Evolutionary conservation across 495 filamentous ascomycete genomes (phyloP), one percentile per base, ranked within the genome.

Genomic region (Oidiodendron maius): DNA sequence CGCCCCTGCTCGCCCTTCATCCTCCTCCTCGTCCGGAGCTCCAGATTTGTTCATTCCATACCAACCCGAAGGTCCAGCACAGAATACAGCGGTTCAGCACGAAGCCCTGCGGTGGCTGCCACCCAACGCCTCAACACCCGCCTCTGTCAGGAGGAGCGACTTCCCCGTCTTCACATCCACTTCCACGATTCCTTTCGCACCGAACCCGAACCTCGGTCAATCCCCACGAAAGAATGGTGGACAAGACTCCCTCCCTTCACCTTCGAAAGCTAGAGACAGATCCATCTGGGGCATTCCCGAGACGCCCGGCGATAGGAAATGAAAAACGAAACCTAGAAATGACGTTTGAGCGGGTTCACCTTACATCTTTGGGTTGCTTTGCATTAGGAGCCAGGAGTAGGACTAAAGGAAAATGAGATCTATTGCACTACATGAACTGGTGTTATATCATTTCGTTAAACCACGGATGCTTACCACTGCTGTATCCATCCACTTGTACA

Each of bases 81-180:
- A 52, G 24, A 28, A 43, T 32, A 17, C 38, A 13, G 30, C 28
- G 12, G 41, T 25, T 13, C 56, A 54, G 40, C 40, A 50, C 24
- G 36, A 57, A 22, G 41, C 48, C 20, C 51, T 54, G 1, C 48
- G 42, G 4, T 55, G 43, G 34, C 46, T 52, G 3, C 48, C 46
- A 5, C 59, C 58, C 9, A 60, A 53, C 28, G 43, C 48, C 21
- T 21, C 52, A 8, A 65, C 66, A 15, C 59, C 61, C 5, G 46
- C 64, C 24, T 59, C 64, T 12, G 66, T 64, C 13, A 75, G 65
- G 47, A 52, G 65, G 23, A 40, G 11, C 16, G 70, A 70, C 10
- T 56, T 81, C 8, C 77, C 77, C 9, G 62, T 74, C 8, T 75
- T 80, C 39, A 74, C 74, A 28, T 65, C 74, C 0, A 76, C 60